Conservation (phyloP, 2,329 filamentous ascomycete species). For the Fonsecaea pedrosoi region DNA sequence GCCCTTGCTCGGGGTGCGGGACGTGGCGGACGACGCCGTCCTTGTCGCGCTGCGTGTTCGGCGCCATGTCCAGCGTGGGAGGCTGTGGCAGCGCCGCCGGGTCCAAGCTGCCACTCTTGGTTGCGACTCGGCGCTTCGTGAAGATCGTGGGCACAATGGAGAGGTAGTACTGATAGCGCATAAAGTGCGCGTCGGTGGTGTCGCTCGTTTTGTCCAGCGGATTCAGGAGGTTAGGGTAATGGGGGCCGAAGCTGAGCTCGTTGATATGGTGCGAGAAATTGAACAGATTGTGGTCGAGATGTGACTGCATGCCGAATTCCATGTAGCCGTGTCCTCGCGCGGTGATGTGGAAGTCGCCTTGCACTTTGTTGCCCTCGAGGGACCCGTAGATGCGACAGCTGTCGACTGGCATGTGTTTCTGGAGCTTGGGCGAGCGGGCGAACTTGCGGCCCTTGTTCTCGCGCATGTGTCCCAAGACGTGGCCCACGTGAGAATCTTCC, state of each 20-base stretch:
- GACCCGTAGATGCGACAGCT: conserved; percentile 90
- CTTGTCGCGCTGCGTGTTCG: conserved; percentile 44
- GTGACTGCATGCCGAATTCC: conserved; percentile 68
- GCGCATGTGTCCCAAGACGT: conserved; percentile 78
- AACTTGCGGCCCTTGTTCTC: conserved; percentile 70
- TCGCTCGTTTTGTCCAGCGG: conserved; percentile 92
- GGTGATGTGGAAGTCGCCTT: conserved; percentile 97
- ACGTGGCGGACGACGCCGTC: conserved; percentile 36
- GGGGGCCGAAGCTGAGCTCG: conserved; percentile 95
- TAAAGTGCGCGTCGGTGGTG: conserved; percentile 75
- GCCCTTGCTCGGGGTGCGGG: conserved; percentile 33
- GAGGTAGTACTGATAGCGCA: conserved; percentile 98
- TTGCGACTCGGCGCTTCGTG: conserved; percentile 60
- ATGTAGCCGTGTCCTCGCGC: conserved; percentile 94
- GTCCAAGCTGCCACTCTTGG: conserved; percentile 48
- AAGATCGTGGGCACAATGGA: conserved; percentile 95
- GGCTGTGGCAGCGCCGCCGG: conserved; percentile 48
- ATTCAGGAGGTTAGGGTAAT: conserved; percentile 91
- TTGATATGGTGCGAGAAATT: conserved; percentile 98
- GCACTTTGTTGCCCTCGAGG: conserved; percentile 92
- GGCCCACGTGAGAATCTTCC: conserved; percentile 83
- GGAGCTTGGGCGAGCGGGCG: conserved; percentile 74
- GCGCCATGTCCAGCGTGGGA: conserved; percentile 45
- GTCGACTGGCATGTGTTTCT: conserved; percentile 64
- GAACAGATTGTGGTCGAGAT: conserved; percentile 88